These are phyloP conservation scores for Pneumocystis jirovecii DNA, from an alignment of 1,139 yeast species.

Conservation along the genomic window DNA sequence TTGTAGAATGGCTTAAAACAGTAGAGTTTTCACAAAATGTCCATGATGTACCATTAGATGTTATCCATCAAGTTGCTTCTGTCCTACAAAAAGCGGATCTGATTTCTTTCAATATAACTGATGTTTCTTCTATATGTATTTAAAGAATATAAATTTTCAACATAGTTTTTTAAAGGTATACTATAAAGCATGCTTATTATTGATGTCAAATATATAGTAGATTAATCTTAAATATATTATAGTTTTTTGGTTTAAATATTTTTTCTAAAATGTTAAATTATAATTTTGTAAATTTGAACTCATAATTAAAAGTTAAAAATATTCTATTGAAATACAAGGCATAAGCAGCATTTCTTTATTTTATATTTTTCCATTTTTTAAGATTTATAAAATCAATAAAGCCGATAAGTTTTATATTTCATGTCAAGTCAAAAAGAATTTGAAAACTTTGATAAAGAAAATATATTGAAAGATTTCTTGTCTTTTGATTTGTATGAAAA, in stretches of 20 bases:
- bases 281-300: too few species aligned
- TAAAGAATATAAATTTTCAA: not conserved
- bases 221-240: not conserved
- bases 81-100: constrained; percentile 16
- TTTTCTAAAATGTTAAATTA: too few species aligned
- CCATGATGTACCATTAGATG: constrained; percentile 36
- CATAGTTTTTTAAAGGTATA: not conserved
- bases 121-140: not conserved
- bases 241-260: too few species aligned
- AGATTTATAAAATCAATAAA: not conserved
- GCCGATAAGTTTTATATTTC: not conserved
- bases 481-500: not conserved
- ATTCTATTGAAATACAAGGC: too few species aligned
- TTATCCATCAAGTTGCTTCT: constrained; percentile 36
- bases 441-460: not conserved
- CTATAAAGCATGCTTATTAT: not conserved
- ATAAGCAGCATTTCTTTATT: not conserved
- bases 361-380: not conserved
- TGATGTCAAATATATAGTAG: not conserved
- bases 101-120: constrained; percentile 1
- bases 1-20: constrained; percentile 62
- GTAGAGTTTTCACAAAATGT: constrained; percentile 46
- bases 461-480: not conserved
- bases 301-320: too few species aligned
- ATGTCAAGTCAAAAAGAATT: not conserved